Conservation (phyloP, 1,284 basidiomycete genomes). For the Anthracocystis walkeri region DNA sequence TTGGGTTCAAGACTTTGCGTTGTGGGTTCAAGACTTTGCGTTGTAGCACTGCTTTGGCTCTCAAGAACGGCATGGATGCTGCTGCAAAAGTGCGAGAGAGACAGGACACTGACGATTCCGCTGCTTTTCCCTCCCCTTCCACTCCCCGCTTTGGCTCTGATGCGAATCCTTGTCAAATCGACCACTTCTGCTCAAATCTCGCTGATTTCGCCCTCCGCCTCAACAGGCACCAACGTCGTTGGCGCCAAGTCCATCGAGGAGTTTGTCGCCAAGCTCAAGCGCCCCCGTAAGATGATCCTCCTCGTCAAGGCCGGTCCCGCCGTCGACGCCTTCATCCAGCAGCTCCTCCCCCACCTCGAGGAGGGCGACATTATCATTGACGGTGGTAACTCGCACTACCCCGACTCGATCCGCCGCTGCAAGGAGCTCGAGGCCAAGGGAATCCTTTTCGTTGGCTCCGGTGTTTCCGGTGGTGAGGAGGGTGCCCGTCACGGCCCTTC, state of each 20-base stretch:
- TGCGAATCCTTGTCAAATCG: background rate
- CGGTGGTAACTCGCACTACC: slow-evolving; percentile 99
- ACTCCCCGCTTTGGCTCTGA: background rate
- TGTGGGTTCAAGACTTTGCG: background rate
- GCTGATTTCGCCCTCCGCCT: background rate
- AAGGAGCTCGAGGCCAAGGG: slow-evolving; percentile 94
- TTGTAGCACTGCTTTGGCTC: background rate
- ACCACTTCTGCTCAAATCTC: background rate
- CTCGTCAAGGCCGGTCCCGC: slow-evolving; percentile 82
- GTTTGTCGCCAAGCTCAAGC: slow-evolving; percentile 75
- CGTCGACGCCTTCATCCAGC: slow-evolving; percentile 75
- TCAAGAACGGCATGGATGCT: background rate
- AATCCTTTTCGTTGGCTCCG: slow-evolving; percentile 95
- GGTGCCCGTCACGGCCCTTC: slow-evolving; percentile 97
- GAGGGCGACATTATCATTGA: slow-evolving; percentile 94
- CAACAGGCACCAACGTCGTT: slow-evolving; percentile 85
- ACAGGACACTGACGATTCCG: slow-evolving; percentile 68
- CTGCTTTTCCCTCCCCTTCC: background rate
- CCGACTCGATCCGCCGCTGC: slow-evolving; percentile 94
- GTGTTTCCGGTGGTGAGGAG: slow-evolving; percentile 99
- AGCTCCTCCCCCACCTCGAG: slow-evolving; percentile 75
- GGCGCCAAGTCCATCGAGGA: slow-evolving; percentile 95
- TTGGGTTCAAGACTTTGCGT: background rate
- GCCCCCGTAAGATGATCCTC: slow-evolving; percentile 84
- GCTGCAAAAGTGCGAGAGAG: background rate